A percentile compares a stretch with the other conserved stretches of the same genome.
Conservation (phyloP, 2,329 filamentous ascomycete genomes). For the Penicillium fuscoglaucum region DNA sequence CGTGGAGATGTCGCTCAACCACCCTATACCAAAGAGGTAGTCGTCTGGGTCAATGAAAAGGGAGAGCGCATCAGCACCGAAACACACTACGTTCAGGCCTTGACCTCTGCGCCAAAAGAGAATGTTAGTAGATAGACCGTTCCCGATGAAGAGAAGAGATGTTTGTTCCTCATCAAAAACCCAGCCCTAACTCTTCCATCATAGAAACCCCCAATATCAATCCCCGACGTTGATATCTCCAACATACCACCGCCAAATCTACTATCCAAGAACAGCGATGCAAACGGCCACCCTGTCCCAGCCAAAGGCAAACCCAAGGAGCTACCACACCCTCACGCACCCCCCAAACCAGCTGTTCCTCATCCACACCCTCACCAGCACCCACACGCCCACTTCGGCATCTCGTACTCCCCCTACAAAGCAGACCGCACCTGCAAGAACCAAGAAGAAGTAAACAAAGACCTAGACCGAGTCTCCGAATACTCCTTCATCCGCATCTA, state of each 20-base stretch:
- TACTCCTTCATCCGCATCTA: slow-evolving; percentile 74
- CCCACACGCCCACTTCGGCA: slow-evolving; percentile 41
- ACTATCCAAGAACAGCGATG: not conserved
- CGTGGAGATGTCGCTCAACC: slow-evolving; percentile 35
- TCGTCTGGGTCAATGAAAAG: slow-evolving; percentile 62
- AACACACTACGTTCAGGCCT: slow-evolving; percentile 29
- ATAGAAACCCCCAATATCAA: not conserved
- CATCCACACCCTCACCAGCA: slow-evolving; percentile 12
- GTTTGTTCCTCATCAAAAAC: not conserved
- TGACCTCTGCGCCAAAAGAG: slow-evolving; percentile 10
- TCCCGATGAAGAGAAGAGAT: not conserved
- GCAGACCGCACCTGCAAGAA: slow-evolving; percentile 65
- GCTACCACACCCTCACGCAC: slow-evolving; percentile 25
- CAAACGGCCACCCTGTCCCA: not conserved
- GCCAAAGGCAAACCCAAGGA: not conserved
- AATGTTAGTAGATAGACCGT: slow-evolving; percentile 17
- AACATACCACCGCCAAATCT: not conserved
- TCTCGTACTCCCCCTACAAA: slow-evolving; percentile 61
- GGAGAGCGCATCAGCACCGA: slow-evolving; percentile 52
- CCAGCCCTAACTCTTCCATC: not conserved
- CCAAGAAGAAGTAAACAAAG: slow-evolving; percentile 60
- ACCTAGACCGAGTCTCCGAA: slow-evolving; percentile 60
- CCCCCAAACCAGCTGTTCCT: slow-evolving; percentile 22
- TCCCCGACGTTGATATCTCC: not conserved
- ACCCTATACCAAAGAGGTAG: slow-evolving; percentile 49